Evolutionary conservation across 495 filamentous ascomycete genomes (phyloP).

Genomic region (Sordaria brevicollis): DNA sequence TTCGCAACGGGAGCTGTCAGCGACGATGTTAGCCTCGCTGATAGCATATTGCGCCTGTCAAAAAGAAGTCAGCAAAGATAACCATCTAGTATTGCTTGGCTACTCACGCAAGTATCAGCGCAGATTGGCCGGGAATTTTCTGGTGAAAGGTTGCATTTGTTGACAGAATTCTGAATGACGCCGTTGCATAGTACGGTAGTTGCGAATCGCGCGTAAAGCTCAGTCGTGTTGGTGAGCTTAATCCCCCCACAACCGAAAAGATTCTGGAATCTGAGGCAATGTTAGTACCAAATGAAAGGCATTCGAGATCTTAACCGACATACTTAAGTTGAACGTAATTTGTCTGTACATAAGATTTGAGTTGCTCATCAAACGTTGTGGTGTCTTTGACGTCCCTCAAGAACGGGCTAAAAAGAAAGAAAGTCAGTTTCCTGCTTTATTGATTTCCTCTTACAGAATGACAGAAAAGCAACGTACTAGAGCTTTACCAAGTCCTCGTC

Average conservation of each 20-base stretch:
- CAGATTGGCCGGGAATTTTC: constrained; percentile 67
- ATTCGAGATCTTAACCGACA: constrained; percentile 19
- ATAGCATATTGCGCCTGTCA: constrained; percentile 67
- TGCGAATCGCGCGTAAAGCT: constrained; percentile 89
- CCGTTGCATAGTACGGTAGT: constrained; percentile 89
- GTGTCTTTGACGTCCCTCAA: constrained; percentile 67
- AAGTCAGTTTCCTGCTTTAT: constrained; percentile 10
- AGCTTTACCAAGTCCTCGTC: constrained; percentile 48
- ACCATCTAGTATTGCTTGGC: background rate
- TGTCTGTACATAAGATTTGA: constrained; percentile 63
- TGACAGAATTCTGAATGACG: constrained; percentile 83
- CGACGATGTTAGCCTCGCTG: constrained; percentile 74
- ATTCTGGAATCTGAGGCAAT: constrained; percentile 49
- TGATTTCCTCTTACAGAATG: background rate
- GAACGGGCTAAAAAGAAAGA: constrained; percentile 56
- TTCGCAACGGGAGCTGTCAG: constrained; percentile 64
- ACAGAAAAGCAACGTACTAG: constrained; percentile 54
- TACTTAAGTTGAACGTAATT: constrained; percentile 70
- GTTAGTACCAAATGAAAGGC: background rate
- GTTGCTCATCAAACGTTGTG: constrained; percentile 66
- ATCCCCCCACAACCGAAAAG: constrained; percentile 74
- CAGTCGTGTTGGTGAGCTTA: constrained; percentile 68
- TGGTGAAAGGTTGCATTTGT: constrained; percentile 53
- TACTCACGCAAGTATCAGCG: constrained; percentile 77
- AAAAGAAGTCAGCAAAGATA: constrained; percentile 16